A percentile compares a stretch with the other conserved stretches of the same genome.
phyloP scores from a whole-genome alignment of 768 basidiomycete species.

The Calocybe indica region DNA sequence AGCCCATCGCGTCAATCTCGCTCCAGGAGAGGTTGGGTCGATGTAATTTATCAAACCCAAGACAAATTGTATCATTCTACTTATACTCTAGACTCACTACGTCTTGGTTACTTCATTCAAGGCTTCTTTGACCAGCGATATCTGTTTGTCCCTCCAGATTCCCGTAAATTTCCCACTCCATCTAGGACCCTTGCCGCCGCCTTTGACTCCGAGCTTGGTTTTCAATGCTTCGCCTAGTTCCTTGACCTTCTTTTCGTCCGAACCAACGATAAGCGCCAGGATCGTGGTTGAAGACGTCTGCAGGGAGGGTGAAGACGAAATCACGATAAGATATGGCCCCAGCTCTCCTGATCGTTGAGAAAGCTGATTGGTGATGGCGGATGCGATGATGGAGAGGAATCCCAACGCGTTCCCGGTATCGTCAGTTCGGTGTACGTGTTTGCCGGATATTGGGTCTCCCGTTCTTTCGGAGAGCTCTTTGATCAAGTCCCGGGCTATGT shows the following conservation, averaged over 20 bases:
- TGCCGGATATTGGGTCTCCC: constrained; percentile 29
- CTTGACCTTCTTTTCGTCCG: constrained; percentile 56
- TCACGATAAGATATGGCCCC: constrained; percentile 21
- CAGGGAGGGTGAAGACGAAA: constrained; percentile 59
- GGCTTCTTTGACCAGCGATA: no score
- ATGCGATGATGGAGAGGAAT: constrained; percentile 54
- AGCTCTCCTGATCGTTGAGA: constrained; percentile 11
- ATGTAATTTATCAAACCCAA: constrained; percentile 24
- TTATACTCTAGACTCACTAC: constrained; percentile 6
- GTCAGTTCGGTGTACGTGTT: constrained; percentile 54
- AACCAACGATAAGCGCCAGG: constrained; percentile 55
- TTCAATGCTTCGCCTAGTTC: constrained; percentile 52
- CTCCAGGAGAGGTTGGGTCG: constrained; percentile 21
- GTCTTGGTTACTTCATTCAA: no score
- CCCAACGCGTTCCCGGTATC: constrained; percentile 53
- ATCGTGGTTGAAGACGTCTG: constrained; percentile 44
- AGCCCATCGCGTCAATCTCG: no score
- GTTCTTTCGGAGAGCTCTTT: constrained; percentile 25
- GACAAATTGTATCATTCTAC: constrained; percentile 7
- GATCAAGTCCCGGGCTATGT: constrained; percentile 36
- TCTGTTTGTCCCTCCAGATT: constrained; percentile 42
- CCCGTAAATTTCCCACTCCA: constrained; percentile 77
- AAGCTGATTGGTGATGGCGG: constrained; percentile 30
- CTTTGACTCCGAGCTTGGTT: constrained; percentile 55
- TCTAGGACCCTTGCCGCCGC: constrained; percentile 68